phyloP scores from a whole-genome alignment of 345 rosid species.

The Ceriops tagal region DNA sequence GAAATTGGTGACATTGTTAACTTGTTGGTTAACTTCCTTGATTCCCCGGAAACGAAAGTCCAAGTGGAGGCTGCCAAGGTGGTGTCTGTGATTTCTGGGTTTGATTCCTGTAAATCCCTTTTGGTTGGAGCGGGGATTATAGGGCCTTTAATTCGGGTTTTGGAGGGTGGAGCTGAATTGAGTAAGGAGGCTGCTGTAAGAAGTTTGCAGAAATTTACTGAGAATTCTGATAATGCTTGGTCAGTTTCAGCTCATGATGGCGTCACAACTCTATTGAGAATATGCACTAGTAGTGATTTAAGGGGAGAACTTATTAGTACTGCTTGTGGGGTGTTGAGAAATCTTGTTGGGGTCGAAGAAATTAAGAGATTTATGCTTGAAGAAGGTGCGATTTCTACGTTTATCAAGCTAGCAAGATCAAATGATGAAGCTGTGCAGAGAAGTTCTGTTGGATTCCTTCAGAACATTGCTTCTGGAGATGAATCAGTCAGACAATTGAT shows the following conservation, averaged over 20 bases:
- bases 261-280: conserved; percentile 67
- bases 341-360: conserved; percentile 79
- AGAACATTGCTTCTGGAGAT: conserved; percentile 57
- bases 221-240: conserved; percentile 92
- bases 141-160: conserved; percentile 62
- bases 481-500: conserved; percentile 51
- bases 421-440: conserved; percentile 68
- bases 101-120: conserved; percentile 43
- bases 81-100: conserved; percentile 52
- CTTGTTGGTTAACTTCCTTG: conserved; percentile 56
- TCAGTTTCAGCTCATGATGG: conserved; percentile 96
- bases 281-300: conserved; percentile 42
- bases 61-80: conserved; percentile 66
- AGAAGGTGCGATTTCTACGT: conserved; percentile 57
- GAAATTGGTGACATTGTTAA: conserved; percentile 53
- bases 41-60: conserved; percentile 43
- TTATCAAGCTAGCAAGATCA: conserved; percentile 63
- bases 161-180: conserved; percentile 51
- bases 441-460: conserved; percentile 63
- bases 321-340: conserved; percentile 71
- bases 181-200: conserved; percentile 56
- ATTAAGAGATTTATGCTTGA: conserved; percentile 80
- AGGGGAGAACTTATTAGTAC: conserved; percentile 45
- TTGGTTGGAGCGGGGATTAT: conserved; percentile 64
- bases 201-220: conserved; percentile 62